Percentiles rank a stretch among this genome's conserved stretches.
Evolutionary conservation across 176 grass and related monocot species (phyloP).

Genomic region (Sorghum bicolor): Sorghum_bicolor_NCBIv3 NC_012878.2:58638001-58638500

Average conservation of each 20-base stretch:
- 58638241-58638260: constrained; percentile 49
- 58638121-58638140: constrained; percentile 3
- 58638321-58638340: not conserved
- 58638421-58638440: constrained; percentile 68
- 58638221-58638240: constrained; percentile 45
- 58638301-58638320: constrained; percentile 69
- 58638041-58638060: not conserved
- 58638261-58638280: constrained; percentile 74
- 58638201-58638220: not conserved
- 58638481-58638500: constrained; percentile 82
- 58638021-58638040: not conserved
- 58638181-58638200: not conserved
- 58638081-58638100: not conserved
- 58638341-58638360: not conserved
- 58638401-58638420: constrained; percentile 77
- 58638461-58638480: constrained; percentile 73
- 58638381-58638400: constrained; percentile 14
- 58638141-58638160: constrained; percentile 16
- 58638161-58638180: not conserved
- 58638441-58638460: constrained; percentile 58
- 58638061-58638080: constrained; percentile 4
- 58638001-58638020: not conserved
- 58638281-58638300: constrained; percentile 98
- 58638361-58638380: not conserved
- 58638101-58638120: not conserved